Evolutionary conservation across 2,329 filamentous ascomycete species (phyloP).

Genomic region (Thermothelomyces thermophilus): DNA sequence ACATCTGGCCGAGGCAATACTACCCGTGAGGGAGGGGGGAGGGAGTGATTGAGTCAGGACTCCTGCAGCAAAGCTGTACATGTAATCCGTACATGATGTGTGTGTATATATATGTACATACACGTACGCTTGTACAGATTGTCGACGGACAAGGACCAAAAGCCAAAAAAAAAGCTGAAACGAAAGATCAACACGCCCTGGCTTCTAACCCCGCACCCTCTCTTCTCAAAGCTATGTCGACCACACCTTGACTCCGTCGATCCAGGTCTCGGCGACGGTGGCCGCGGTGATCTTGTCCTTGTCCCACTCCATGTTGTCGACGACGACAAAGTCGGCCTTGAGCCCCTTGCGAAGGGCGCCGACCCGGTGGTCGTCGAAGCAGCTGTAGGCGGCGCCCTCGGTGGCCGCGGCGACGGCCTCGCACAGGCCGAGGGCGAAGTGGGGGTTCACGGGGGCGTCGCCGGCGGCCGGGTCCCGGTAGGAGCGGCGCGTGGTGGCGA

Average conservation of each 20-base stretch:
- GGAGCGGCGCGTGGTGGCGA: conserved; percentile 51
- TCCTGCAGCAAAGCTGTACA: no score
- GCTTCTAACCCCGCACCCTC: no score
- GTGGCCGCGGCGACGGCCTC: conserved; percentile 50
- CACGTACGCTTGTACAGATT: not conserved
- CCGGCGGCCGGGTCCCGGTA: conserved; percentile 42
- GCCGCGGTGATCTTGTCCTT: conserved; percentile 41
- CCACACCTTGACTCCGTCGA: conserved; percentile 40
- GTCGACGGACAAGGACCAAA: no score
- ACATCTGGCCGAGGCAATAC: conserved; percentile 37
- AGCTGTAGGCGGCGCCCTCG: conserved; percentile 49
- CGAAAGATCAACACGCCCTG: no score
- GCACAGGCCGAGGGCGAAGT: conserved; percentile 47
- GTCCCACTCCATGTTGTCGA: conserved; percentile 46
- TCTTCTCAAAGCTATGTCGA: no score
- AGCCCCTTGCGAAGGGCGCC: conserved; percentile 47
- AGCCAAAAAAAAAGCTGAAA: no score
- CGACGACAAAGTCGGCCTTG: conserved; percentile 51
- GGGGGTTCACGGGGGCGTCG: conserved; percentile 41
- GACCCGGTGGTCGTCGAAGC: conserved; percentile 48
- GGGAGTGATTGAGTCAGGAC: no score
- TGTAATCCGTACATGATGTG: no score
- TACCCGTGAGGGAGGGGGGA: conserved; percentile 30
- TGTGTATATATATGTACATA: not conserved
- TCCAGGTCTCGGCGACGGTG: conserved; percentile 47